These are phyloP conservation scores for Vairimorpha ceranae DNA, from an alignment of 371 early-diverging fungal genomes.

Conservation along the genomic window DNA sequence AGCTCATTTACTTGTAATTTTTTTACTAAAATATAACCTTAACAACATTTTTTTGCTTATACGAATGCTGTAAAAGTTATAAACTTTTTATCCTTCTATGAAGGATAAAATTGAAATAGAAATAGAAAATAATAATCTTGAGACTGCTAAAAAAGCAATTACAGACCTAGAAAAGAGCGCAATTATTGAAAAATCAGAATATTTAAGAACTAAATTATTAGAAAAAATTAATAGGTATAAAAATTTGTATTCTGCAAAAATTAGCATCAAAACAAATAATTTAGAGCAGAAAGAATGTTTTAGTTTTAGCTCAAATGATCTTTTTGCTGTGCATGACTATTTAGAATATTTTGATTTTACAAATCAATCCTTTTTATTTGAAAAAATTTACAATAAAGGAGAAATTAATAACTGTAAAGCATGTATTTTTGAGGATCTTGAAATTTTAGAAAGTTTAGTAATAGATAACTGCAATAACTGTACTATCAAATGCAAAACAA, in stretches of 20 bases:
- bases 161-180: neutral
- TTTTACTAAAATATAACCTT: no score
- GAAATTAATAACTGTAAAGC: neutral
- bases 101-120: slow-evolving; percentile 1
- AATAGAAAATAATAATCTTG: neutral
- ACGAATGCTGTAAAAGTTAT: no score
- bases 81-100: neutral
- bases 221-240: neutral
- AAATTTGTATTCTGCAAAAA: neutral
- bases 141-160: neutral
- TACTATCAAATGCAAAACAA: slow-evolving; percentile 16
- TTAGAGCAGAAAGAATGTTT: neutral
- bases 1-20: no score
- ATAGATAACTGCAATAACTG: slow-evolving; percentile 24
- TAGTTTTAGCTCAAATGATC: neutral
- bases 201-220: neutral
- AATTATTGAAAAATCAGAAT: neutral
- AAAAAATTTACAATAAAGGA: neutral
- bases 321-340: neutral
- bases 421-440: slow-evolving; percentile 7
- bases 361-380: neutral
- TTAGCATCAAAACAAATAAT: neutral
- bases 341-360: neutral
- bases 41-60: no score
- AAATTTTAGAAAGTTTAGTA: slow-evolving; percentile 7